These are phyloP conservation scores for Populus ilicifolia DNA, from an alignment of 345 rosid genomes.

Conservation along the genomic window DNA sequence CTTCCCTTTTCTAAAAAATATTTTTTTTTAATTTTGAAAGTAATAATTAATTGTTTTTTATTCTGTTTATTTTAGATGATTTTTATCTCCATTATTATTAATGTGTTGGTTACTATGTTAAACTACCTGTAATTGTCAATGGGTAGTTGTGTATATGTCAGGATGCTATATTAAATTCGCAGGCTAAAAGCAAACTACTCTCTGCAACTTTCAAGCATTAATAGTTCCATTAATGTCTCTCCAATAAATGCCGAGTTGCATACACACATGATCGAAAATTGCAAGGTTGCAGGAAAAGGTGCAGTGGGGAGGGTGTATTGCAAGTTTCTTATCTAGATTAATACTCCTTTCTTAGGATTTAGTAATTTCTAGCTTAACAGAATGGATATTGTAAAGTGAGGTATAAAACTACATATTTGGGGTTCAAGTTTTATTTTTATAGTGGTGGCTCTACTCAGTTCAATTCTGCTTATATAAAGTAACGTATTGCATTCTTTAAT, in stretches of 20 bases:
- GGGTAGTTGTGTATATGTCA: too few relatives aligned
- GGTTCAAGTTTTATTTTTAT: conserved; percentile 11
- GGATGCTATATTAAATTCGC: too few relatives aligned
- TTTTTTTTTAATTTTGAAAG: too few relatives aligned
- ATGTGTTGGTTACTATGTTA: too few relatives aligned
- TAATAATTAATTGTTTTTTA: too few relatives aligned
- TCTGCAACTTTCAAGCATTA: too few relatives aligned
- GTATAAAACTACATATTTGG: neutral
- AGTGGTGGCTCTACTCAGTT: neutral
- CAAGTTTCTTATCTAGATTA: neutral
- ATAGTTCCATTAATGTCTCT: neutral
- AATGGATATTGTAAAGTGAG: conserved; percentile 21
- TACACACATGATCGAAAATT: conserved; percentile 12
- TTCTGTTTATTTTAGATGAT: too few relatives aligned
- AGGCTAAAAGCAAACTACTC: too few relatives aligned
- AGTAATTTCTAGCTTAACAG: conserved; percentile 1
- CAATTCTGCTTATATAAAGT: neutral
- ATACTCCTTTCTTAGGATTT: conserved; percentile 37
- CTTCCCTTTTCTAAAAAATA: too few relatives aligned
- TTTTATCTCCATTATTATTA: too few relatives aligned
- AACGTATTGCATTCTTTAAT: conserved; percentile 6
- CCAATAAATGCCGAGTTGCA: neutral
- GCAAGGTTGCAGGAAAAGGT: conserved; percentile 6
- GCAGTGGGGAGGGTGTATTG: conserved; percentile 6
- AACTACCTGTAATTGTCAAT: too few relatives aligned